Base-by-base conservation (phyloP, 1,284 basidiomycete species). In the Moesziomyces parantarcticus region DNA sequence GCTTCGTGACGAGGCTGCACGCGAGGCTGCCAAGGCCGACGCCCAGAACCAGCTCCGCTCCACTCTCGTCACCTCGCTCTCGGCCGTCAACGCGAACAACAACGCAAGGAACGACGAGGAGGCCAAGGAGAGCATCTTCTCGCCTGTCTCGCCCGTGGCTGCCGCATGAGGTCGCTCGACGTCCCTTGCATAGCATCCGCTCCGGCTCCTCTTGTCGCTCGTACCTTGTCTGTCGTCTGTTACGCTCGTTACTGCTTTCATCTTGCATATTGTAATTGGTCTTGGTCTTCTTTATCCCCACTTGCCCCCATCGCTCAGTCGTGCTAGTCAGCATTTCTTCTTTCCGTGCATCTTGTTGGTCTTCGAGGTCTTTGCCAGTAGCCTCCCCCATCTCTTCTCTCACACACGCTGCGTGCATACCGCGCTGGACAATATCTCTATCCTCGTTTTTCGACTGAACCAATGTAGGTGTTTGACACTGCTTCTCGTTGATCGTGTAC, bases 81-180 rank as follows among this genome's bases (percentile, higher is more conserved):
- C 41, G 9, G 43, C 54, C 2, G 23, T 58, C 43, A 61, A 51
- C 29, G 34, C 60, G 25, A 47, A 23, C 51, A 50, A 14, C 36
- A 50, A 18, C 36, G 47, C n/a, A 41, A 56, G 53, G 41, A 43
- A 67, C 34, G 64, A 72, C 11, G 64, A 67, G 8, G 57, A 72
- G 22, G 20, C 43, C n/a, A 67, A 58, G 50, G 64, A 67, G 5
- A 63, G n/a, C 49, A 59, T 72, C 44, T 67, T 72, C 32, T 59
- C 56, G 18, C 69, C 69, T 20, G 50, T 72, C 46, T 67, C 63
- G 26, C 63, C 69, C 10, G 63, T 72, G 13, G 69, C 63, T 58
- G 69, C 69, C 18, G 69, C 69, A 5, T 72, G 36, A 55, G 16
- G 7, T 3, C 20, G 47, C n/a, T 21, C 22, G 16, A 18, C 23